Evolutionary conservation across 2,329 filamentous ascomycete species (phyloP).

Genomic region (Exophiala mesophila): DNA sequence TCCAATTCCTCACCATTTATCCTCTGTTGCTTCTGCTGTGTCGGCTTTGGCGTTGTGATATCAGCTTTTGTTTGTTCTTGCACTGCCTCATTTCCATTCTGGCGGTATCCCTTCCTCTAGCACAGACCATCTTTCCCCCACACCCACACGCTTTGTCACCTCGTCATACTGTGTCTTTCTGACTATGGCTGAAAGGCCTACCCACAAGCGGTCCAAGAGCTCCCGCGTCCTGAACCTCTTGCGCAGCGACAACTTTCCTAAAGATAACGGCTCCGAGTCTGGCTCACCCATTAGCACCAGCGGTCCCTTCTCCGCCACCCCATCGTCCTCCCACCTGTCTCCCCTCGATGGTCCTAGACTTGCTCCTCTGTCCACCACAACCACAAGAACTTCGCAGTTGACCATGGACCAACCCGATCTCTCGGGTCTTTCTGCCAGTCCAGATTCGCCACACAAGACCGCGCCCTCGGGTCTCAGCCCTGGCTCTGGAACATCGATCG

Average conservation of each 20-base stretch:
- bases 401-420: conserved; percentile 22
- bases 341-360: conserved; percentile 15
- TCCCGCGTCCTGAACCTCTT: conserved; percentile 51
- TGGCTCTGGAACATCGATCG: conserved; percentile 55
- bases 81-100: no score
- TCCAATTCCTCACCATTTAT: no score
- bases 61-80: no score
- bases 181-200: conserved; percentile 31
- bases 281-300: conserved; percentile 23
- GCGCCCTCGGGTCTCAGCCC: conserved; percentile 32
- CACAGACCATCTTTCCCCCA: no score
- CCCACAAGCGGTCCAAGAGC: conserved; percentile 52
- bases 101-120: no score
- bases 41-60: no score
- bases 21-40: no score
- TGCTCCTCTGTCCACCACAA: conserved; percentile 22
- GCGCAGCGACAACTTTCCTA: conserved; percentile 48
- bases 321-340: conserved; percentile 10
- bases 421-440: conserved; percentile 28
- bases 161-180: conserved; percentile 10
- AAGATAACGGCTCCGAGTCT: conserved; percentile 34
- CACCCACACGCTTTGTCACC: no score
- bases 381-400: conserved; percentile 28
- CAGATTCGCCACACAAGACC: conserved; percentile 31
- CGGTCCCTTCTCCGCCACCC: conserved; percentile 13